Base-by-base conservation (phyloP, 345 rosid species). In the Eucalyptus erythrocorys region DNA sequence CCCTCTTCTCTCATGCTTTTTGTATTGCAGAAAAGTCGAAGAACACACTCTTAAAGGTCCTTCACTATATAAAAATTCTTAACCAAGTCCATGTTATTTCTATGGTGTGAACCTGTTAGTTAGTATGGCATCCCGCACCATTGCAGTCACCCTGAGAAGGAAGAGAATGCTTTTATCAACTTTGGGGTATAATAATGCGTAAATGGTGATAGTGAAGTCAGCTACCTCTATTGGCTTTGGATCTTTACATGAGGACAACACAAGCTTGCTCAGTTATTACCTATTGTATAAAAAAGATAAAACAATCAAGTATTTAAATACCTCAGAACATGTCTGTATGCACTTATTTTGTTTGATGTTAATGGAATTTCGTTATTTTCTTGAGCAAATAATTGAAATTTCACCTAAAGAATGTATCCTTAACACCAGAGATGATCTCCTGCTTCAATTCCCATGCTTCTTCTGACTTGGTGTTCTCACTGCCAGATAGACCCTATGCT, bases 121-220 rank as follows among this genome's bases (percentile, higher is more conserved):
- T 97, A 91, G 99, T 95, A 92, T 96, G 99, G 91, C 99, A 96
- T 90, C 99, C 97, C 82, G 98, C 99, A 89, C 99, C 98, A n/a
- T 96, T 97, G 99, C 98, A 96, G 88, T 97, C 98, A 86, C 98
- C 98, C 90, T 96, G 91, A 88, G 59, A 86, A 26, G 50, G 88
- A 89, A 26, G 45, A 50, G 88, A 50, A 86, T 40, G 9, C 14
- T 57, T 85, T 32, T 11, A 43, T 87, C 30, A 45, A 50, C n/a
- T 42, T 34, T 80, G 45, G 15, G 26, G 0, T 42, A 19, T 24
- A 8, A 12, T 22, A 6, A 16, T 30, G 87, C 21, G 6, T 24
- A 26, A 7, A 85, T 48, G 59, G 53, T 16, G 42, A 85, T 43
- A n/a, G 24, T 48, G 34, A 85, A 53, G 57, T 48, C 22, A 50